These are phyloP conservation scores for Botryobasidium botryosum DNA, from an alignment of 768 basidiomycete species.

Conservation along the genomic window DNA sequence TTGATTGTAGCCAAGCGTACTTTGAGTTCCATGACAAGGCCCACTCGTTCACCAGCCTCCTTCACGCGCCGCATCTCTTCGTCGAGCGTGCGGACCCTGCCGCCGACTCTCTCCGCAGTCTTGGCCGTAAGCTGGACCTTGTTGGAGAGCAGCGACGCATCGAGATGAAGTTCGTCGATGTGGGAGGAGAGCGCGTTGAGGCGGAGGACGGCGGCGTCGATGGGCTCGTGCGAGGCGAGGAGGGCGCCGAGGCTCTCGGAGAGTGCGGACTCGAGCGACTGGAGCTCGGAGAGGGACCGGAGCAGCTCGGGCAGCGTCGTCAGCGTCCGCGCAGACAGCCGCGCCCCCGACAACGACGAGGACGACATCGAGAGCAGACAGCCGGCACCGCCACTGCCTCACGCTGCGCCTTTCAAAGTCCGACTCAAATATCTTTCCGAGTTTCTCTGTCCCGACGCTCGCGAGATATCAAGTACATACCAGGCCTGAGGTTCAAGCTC, in stretches of 20 bases:
- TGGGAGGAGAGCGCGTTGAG: slow-evolving; percentile 42
- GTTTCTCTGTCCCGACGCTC: no score
- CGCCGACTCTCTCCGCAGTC: slow-evolving; percentile 81
- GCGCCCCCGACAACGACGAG: no score
- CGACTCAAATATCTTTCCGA: no score
- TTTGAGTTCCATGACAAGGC: slow-evolving; percentile 91
- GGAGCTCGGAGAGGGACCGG: slow-evolving; percentile 46
- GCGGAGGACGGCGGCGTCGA: slow-evolving; percentile 41
- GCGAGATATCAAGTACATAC: no score
- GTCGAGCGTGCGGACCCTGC: slow-evolving; percentile 73
- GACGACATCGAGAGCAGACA: no score
- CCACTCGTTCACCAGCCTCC: slow-evolving; percentile 81
- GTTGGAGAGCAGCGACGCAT: slow-evolving; percentile 35
- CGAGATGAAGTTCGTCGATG: slow-evolving; percentile 42
- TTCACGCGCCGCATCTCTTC: slow-evolving; percentile 84
- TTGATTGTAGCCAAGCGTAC: slow-evolving; percentile 25
- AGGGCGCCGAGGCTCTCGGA: slow-evolving; percentile 55
- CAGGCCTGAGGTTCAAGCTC: no score
- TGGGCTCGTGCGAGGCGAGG: slow-evolving; percentile 49
- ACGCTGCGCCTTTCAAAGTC: no score
- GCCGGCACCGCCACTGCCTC: no score
- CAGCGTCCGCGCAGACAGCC: slow-evolving; percentile 20
- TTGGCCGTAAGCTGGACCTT: slow-evolving; percentile 57
- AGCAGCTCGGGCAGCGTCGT: slow-evolving; percentile 53
- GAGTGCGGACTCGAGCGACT: slow-evolving; percentile 62